Conservation (phyloP, 2,329 filamentous ascomycete species). For the Botryotinia narcissicola region DNA sequence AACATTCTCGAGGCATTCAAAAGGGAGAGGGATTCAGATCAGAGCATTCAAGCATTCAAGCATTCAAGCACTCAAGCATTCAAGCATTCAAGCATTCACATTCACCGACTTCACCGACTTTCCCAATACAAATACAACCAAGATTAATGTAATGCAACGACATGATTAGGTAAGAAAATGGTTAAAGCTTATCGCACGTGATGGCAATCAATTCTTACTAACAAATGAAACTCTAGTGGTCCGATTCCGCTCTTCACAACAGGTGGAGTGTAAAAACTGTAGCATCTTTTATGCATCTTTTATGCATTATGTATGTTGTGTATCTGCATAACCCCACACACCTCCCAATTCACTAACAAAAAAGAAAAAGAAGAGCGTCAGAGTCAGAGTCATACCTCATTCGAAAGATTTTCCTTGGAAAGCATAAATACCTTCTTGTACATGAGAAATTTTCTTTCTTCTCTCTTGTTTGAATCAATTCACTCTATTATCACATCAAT, state of each 20-base stretch:
- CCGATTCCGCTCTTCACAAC: neutral
- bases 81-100: neutral
- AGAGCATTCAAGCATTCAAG: neutral
- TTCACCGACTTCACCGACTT: conserved; percentile 1
- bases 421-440: conserved; percentile 6
- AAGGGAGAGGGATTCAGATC: neutral
- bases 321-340: conserved; percentile 1
- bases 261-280: neutral
- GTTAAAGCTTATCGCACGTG: neutral
- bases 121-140: neutral
- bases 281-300: neutral
- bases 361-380: neutral
- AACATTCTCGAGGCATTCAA: neutral
- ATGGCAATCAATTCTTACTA: neutral
- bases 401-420: conserved; percentile 8
- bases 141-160: no score
- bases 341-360: neutral
- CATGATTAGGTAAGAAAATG: neutral
- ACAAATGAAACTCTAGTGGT: conserved; percentile 7
- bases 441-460: neutral
- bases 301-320: neutral
- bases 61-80: neutral
- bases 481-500: neutral
- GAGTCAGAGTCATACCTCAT: conserved; percentile 10
- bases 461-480: neutral